Evolutionary conservation across 192 early-diverging fungal species (phyloP), one percentile per base, ranked within the genome.

Genomic region (Gryganskiella cystojenkinii): DNA sequence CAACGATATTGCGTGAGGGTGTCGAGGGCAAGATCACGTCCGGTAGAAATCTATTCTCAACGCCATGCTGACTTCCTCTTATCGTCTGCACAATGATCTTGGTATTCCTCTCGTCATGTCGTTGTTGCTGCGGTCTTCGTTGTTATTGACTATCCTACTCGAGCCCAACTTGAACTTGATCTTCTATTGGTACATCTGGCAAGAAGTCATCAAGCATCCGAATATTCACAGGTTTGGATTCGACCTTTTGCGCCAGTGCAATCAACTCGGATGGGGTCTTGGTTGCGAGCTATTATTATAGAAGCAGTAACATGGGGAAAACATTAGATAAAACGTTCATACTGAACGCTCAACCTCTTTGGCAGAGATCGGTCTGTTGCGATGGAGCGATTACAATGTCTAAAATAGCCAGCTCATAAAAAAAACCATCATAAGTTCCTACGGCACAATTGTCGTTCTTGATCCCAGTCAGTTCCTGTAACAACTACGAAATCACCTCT

Each of bases 241-340:
- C 67, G 28, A 58, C 43, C 13, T 64, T 69, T 56, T 78, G 67
- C 45, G 74, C 53, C 24, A 78, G 30, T 8, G 65, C 74, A 42
- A 78, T 78, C 27, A 78, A 35, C 35, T 78, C 74, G 7, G 74
- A 78, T 0, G 74, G 74, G 4, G 74, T 78, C 46, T 68, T 78
- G n/a, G 52, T 60, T 33, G 74, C 65, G 7, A 78, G 50, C 72
- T 76, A 68, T n/a, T n/a, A n/a, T n/a, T n/a, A n/a, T n/a, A 7
- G 51, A 40, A 28, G 11, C 31, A 0, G 22, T 11, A 40, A 25
- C 17, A 14, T 46, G 46, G 11, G 40, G 33, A n/a, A n/a, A 64
- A 40, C 13, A 40, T 9, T 9, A 40, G 13, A 40, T 5, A 9
- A 9, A 9, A 13, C 13, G 37, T 40, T 5, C 5, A 13, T 9